Evolutionary conservation across 208 protist genomes (phyloP).

Genomic region (Trichomonas vaginalis): DNA sequence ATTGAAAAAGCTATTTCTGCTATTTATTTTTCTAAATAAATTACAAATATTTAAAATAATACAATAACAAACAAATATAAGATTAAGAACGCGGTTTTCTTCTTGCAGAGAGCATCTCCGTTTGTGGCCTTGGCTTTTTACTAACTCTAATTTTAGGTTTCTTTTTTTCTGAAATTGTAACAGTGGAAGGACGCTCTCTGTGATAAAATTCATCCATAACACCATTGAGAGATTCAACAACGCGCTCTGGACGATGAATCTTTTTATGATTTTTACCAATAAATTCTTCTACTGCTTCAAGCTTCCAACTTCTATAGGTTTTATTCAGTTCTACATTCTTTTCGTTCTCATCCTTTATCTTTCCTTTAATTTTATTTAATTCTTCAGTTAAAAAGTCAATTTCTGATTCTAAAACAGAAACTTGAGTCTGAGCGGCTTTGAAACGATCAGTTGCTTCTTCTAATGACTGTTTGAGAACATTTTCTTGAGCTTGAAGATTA

Average conservation of each 20-base stretch:
- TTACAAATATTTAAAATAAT: background rate
- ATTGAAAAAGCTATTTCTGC: too few relatives aligned
- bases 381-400: background rate
- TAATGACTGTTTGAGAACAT: background rate
- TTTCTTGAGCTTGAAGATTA: background rate
- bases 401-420: background rate
- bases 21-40: too few relatives aligned
- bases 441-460: background rate
- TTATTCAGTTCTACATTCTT: background rate
- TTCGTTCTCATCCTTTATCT: background rate
- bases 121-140: background rate
- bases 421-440: background rate
- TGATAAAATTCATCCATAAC: background rate
- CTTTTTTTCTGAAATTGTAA: background rate
- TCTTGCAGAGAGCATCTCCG: background rate
- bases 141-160: background rate
- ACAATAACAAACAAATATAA: background rate
- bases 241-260: background rate
- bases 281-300: background rate
- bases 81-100: background rate
- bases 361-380: background rate
- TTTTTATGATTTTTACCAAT: background rate
- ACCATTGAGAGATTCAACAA: background rate
- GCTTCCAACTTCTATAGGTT: background rate
- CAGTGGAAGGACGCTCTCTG: background rate